phyloP scores from a whole-genome alignment of 768 basidiomycete genomes.

The Mycena kentingensis region DNA sequence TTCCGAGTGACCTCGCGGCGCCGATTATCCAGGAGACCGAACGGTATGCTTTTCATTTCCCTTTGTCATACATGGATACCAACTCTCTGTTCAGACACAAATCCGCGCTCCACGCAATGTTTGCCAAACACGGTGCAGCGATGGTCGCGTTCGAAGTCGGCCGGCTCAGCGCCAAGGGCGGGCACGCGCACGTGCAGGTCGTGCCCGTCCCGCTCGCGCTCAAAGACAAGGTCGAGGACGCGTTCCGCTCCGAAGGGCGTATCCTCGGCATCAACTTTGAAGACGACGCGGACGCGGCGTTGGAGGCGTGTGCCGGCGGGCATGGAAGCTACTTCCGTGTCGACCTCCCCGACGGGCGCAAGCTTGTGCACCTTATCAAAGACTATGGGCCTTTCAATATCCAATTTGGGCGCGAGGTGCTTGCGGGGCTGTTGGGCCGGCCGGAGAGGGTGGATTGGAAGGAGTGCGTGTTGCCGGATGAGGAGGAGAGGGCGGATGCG shows the following conservation, averaged over 20 bases:
- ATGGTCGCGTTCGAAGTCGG: conserved; percentile 89
- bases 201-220: conserved; percentile 74
- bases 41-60: conserved; percentile 44
- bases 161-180: conserved; percentile 79
- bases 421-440: conserved; percentile 74
- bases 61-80: neutral
- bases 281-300: conserved; percentile 62
- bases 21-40: conserved; percentile 83
- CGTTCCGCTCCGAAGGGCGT: conserved; percentile 73
- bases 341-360: conserved; percentile 83
- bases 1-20: conserved; percentile 74
- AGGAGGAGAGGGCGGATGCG: conserved; percentile 84
- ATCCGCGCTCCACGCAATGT: conserved; percentile 68
- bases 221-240: conserved; percentile 62
- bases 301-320: conserved; percentile 53
- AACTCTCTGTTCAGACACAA: conserved; percentile 63
- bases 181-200: conserved; percentile 92
- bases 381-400: conserved; percentile 79
- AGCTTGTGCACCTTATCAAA: conserved; percentile 84
- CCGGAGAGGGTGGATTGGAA: conserved; percentile 92
- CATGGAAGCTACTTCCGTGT: conserved; percentile 85
- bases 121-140: conserved; percentile 64
- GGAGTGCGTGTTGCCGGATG: conserved; percentile 77
- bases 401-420: conserved; percentile 92
- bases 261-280: conserved; percentile 74